Percentiles rank a stretch among this genome's conserved stretches.
These are phyloP conservation scores for Dictyostelium capitatum DNA, from an alignment of 78 protist genomes.

Conservation along the genomic window DNA sequence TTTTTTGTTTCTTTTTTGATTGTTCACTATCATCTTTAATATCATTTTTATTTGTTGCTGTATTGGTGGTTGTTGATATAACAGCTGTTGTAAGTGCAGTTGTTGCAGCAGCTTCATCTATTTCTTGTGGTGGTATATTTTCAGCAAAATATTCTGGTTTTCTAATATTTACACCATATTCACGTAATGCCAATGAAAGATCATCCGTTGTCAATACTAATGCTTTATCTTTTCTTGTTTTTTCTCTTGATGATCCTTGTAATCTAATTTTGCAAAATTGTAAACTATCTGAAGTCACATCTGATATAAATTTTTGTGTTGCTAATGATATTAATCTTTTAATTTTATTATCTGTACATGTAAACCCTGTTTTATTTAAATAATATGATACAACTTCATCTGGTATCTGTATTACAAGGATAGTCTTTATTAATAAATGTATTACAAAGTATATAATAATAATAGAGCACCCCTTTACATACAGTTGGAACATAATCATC, in stretches of 20 bases:
- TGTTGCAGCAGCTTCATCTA: neutral
- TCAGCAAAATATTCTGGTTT: conserved; percentile 85
- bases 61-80: conserved; percentile 8
- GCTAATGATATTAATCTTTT: conserved; percentile 83
- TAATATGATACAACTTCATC: conserved; percentile 81
- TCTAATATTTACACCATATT: conserved; percentile 76
- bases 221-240: conserved; percentile 74
- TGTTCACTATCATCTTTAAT: neutral
- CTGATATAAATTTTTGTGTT: conserved; percentile 86
- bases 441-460: too few species aligned
- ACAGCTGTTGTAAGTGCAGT: neutral
- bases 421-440: too few species aligned
- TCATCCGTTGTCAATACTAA: conserved; percentile 81
- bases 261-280: conserved; percentile 81
- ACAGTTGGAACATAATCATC: conserved; percentile 79
- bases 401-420: conserved; percentile 69
- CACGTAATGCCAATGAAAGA: conserved; percentile 68
- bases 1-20: conserved; percentile 23
- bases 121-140: conserved; percentile 56
- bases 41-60: neutral
- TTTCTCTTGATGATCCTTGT: conserved; percentile 71
- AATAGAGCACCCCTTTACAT: neutral
- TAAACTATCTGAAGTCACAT: conserved; percentile 65
- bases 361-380: conserved; percentile 79
- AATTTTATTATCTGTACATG: conserved; percentile 77